Evolutionary conservation across 139 green algal species (phyloP).

Genomic region (Picochlorum sp.): DNA sequence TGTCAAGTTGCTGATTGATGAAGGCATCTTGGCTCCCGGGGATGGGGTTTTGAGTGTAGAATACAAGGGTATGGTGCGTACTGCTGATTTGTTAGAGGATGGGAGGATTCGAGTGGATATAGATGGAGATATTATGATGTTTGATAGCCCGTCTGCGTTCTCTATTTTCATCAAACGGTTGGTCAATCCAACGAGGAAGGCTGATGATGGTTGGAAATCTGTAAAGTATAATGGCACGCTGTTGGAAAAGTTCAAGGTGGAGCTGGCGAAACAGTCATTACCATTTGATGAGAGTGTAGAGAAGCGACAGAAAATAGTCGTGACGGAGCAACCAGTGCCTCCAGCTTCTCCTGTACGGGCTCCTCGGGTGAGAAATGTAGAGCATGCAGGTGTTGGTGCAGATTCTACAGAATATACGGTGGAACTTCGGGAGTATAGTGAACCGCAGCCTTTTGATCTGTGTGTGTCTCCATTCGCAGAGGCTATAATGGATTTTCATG

Average conservation of each 20-base stretch:
- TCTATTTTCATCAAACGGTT: constrained; percentile 75
- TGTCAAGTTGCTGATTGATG: constrained; percentile 59
- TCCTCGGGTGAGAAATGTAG: constrained; percentile 11
- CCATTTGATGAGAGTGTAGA: background rate
- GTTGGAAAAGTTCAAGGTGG: constrained; percentile 55
- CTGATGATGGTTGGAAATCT: constrained; percentile 83
- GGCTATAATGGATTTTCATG: constrained; percentile 67
- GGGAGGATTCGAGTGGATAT: constrained; percentile 45
- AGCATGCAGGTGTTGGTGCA: constrained; percentile 6
- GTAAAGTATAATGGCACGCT: constrained; percentile 38
- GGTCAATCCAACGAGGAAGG: constrained; percentile 70
- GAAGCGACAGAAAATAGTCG: background rate
- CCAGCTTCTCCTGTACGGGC: background rate
- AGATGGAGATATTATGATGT: constrained; percentile 28
- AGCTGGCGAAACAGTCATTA: constrained; percentile 19
- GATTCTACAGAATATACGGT: constrained; percentile 41
- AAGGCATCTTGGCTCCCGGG: constrained; percentile 54
- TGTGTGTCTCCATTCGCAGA: constrained; percentile 34
- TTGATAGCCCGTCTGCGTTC: constrained; percentile 74
- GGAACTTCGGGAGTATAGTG: constrained; percentile 34
- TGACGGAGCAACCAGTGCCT: background rate
- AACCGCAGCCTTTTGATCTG: constrained; percentile 48
- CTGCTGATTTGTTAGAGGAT: constrained; percentile 44
- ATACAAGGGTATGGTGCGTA: constrained; percentile 62
- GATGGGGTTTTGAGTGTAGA: constrained; percentile 58